Percentiles rank a stretch among this genome's conserved stretches.
Evolutionary conservation across 768 basidiomycete species (phyloP).

Genomic region (Mycena vitilis): DNA sequence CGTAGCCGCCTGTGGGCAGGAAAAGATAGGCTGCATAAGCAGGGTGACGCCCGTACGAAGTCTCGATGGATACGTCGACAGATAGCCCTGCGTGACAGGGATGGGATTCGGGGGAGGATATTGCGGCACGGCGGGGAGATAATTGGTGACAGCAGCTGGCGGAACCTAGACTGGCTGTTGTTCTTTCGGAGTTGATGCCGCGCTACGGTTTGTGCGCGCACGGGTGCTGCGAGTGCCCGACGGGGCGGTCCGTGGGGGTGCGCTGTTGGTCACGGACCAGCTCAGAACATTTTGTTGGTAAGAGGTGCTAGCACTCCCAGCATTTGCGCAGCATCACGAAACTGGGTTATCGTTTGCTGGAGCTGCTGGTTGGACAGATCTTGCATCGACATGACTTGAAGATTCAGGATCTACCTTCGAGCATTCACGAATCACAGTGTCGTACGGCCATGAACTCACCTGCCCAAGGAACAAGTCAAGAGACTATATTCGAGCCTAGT

Average conservation of each 20-base stretch:
- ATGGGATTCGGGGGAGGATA: conserved; percentile 69
- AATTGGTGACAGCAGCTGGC: conserved; percentile 35
- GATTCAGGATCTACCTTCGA: neutral
- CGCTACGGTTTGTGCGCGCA: conserved; percentile 37
- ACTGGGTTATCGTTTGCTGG: conserved; percentile 69
- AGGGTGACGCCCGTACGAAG: conserved; percentile 90
- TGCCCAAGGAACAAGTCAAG: neutral
- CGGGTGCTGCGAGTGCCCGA: conserved; percentile 30
- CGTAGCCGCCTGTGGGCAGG: conserved; percentile 71
- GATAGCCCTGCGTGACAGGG: conserved; percentile 77
- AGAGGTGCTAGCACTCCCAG: conserved; percentile 33
- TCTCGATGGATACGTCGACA: conserved; percentile 90
- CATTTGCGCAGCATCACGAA: conserved; percentile 50
- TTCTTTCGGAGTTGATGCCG: conserved; percentile 44
- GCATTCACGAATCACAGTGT: neutral
- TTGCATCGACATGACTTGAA: conserved; percentile 20
- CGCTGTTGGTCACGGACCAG: conserved; percentile 52
- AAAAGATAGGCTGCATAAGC: conserved; percentile 87
- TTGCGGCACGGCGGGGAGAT: conserved; percentile 49
- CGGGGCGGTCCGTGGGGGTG: conserved; percentile 45
- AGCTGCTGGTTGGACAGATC: conserved; percentile 73
- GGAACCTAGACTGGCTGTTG: conserved; percentile 51
- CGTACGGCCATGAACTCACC: neutral
- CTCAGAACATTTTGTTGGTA: conserved; percentile 45
- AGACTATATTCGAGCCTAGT: neutral